phyloP scores from a whole-genome alignment of 225 moss, liverwort and hornwort species.

The Physcomitrium patens region DNA sequence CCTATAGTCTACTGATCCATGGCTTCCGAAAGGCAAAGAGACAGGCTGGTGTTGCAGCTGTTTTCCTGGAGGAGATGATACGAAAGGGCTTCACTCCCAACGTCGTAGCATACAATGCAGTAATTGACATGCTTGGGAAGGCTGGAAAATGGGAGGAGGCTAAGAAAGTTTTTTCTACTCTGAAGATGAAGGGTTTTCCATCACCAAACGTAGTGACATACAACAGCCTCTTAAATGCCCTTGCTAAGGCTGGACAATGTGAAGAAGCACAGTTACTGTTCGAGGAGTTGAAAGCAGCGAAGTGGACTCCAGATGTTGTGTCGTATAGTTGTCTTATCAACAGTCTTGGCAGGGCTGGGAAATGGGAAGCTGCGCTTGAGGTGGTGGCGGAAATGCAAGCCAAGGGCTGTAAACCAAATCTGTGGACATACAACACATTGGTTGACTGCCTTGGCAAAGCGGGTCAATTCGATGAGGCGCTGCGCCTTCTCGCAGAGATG shows the following conservation, averaged over 20 bases:
- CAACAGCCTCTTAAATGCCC: slow-evolving; percentile 47
- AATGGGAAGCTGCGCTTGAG: slow-evolving; percentile 46
- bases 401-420: slow-evolving; percentile 52
- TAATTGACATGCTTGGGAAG: slow-evolving; percentile 65
- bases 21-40: slow-evolving; percentile 36
- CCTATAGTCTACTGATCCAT: slow-evolving; percentile 43
- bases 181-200: slow-evolving; percentile 48
- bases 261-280: slow-evolving; percentile 33
- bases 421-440: slow-evolving; percentile 65
- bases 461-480: slow-evolving; percentile 54
- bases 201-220: slow-evolving; percentile 44
- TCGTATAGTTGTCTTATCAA: slow-evolving; percentile 73
- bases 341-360: slow-evolving; percentile 55
- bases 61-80: slow-evolving; percentile 64
- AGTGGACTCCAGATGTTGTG: slow-evolving; percentile 53
- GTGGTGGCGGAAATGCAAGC: slow-evolving; percentile 61
- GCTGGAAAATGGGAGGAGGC: slow-evolving; percentile 50
- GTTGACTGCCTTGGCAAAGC: slow-evolving; percentile 62
- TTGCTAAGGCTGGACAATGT: slow-evolving; percentile 39
- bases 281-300: slow-evolving; percentile 39
- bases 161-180: slow-evolving; percentile 44
- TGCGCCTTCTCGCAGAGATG: slow-evolving; percentile 43
- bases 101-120: slow-evolving; percentile 55
- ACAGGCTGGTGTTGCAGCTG: slow-evolving; percentile 36
- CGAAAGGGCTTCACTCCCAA: slow-evolving; percentile 49